Evolutionary conservation across 768 basidiomycete species (phyloP), one percentile per base, ranked within the genome.

Genomic region (Pisolithus sp.): DNA sequence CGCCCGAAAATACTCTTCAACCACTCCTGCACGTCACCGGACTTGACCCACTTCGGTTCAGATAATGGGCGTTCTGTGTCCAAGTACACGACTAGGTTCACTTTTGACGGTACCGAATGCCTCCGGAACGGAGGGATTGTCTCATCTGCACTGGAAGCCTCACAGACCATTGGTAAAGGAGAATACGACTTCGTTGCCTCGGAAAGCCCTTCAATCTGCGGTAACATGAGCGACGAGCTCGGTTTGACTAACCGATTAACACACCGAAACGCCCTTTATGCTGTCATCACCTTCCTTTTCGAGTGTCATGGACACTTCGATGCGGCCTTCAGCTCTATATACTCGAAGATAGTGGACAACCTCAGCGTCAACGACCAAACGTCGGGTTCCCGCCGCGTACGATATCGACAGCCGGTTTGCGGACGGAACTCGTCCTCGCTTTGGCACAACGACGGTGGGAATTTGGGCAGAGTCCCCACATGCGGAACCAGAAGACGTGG

Each of bases 11-110:
- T 89, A 59, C 80, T 89, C 67, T 82, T 82, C 59, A 91, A 71
- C 94, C 94, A 98, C 37, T 93, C 93, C 59, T 95, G 91, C 21
- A 94, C 81, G 63, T 94, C 89, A 28, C 95, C 95, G 7, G 87
- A 86, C 68, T 93, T 91, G 36, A 93, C 92, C 96, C 95, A 99
- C 66, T 92, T 89, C 7, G 96, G 93, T 66, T 97, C 93, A 15
- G 93, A 93, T 31, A 98, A 71, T 0, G 96, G 96, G 52, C 88
- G 82, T 30, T 80, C 81, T 51, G 81, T 89, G 67, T 99, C 95
- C 55, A 98, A 79, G 69, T 92, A 79, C 21, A 88, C 84, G 9
- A 80, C 62, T 43, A 96, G 71, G n/a, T 77, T 81, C 18, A 88
- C 63, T 26, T 78, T 77, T 21, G 76, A 69, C 24, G 86, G 82